Conservation (phyloP, 805 yeast species). For the Candida koratica region DNA sequence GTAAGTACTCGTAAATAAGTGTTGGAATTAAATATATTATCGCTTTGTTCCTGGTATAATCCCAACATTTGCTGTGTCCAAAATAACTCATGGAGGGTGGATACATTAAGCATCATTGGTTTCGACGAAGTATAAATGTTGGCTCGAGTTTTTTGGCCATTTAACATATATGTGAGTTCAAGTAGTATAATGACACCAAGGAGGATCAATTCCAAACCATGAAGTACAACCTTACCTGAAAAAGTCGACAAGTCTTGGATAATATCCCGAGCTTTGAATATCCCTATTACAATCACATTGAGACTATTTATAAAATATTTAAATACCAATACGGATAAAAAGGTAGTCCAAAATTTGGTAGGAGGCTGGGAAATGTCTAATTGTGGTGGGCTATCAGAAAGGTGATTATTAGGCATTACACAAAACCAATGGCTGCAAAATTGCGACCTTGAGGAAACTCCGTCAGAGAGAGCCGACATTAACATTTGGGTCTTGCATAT, state of each 20-base stretch:
- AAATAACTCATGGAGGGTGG: constrained; percentile 8
- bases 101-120: constrained; percentile 1
- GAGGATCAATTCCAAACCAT: constrained; percentile 5
- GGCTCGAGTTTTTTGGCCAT: background rate
- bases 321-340: background rate
- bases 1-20: background rate
- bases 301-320: constrained; percentile 1
- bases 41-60: background rate
- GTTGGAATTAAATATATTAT: background rate
- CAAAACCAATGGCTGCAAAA: constrained; percentile 2
- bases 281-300: background rate
- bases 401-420: background rate
- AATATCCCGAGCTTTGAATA: constrained; percentile 8
- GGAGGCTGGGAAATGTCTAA: no score
- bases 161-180: constrained; percentile 1
- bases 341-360: no score
- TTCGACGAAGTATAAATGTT: background rate
- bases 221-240: background rate
- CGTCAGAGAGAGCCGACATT: constrained; percentile 13
- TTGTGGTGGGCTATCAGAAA: no score
- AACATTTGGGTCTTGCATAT: constrained; percentile 6
- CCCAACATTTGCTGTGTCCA: constrained; percentile 6
- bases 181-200: background rate
- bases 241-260: background rate
- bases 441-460: background rate